Base-by-base conservation (phyloP, 192 early-diverging fungal genomes). In the Podila verticillata region DNA sequence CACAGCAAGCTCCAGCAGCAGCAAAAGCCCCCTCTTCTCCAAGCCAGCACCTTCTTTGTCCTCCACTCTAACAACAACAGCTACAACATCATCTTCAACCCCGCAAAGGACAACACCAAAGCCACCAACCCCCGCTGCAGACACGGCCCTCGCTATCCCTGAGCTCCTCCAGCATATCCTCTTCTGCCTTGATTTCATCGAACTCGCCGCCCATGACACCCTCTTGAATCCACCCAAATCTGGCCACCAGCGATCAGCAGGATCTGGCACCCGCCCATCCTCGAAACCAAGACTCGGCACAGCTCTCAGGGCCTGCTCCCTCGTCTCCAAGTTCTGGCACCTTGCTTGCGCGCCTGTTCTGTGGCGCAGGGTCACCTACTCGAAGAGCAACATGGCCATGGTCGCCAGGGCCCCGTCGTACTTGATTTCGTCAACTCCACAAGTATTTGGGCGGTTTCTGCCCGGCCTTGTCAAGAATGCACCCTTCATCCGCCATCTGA, bases 311-410 rank as follows among this genome's bases (percentile, higher is more conserved):
- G 51, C 51, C 22, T 54, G 51, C 22, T 54, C 51, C 8, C 51
- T 54, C 51, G 51, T 54, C 22, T 54, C n/a, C 51, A 54, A 54
- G 51, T 54, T 54, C 51, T 54, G 51, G 51, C 51, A 54, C 51
- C 51, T 54, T n/a, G 51, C 24, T n/a, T 54, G 22, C 4, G 51
- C 51, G 9, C 51, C 51, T 26, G 51, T 54, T 54, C 51, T 54
- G 6, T 54, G 51, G 51, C 51, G 51, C 51, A 54, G 51, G 24
- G 51, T 24, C 20, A 54, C n/a, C 0, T 54, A 54, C 10, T 54
- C 51, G n/a, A 54, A 54, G 24, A 54, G 51, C 24, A 54, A 54
- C 22, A 54, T 54, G 51, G 51, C 51, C 22, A 54, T 54, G 51
- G 17, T 54, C n/a, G 12, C 51, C 24, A 26, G 51, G 24, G 51